Evolutionary conservation across 768 basidiomycete species (phyloP).

Genomic region (Erythrobasidium yunnanense): DNA sequence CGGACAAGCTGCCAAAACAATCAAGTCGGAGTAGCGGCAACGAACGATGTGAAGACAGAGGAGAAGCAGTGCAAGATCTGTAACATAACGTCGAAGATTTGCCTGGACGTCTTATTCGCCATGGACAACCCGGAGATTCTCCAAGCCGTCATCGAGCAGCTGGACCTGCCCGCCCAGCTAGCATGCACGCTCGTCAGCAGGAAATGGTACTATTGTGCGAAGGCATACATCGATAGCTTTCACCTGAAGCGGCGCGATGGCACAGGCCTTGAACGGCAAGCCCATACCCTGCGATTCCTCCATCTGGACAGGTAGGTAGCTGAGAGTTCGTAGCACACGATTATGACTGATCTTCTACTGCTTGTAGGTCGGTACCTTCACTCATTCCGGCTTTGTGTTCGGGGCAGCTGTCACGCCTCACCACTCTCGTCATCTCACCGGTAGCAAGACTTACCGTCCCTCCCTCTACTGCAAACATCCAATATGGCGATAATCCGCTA

Average conservation of each 20-base stretch:
- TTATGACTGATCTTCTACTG: too few species aligned
- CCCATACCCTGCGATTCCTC: background rate
- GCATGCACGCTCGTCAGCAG: constrained; percentile 9
- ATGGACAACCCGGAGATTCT: constrained; percentile 4
- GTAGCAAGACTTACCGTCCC: too few species aligned
- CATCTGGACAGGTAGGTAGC: background rate
- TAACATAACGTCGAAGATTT: too few species aligned
- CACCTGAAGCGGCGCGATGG: too few species aligned
- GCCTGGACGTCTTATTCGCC: background rate
- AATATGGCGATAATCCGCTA: background rate
- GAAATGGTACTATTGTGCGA: background rate
- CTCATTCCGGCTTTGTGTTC: too few species aligned
- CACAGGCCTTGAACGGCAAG: background rate
- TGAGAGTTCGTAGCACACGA: background rate
- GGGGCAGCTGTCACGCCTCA: too few species aligned
- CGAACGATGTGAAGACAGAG: too few species aligned
- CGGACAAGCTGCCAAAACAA: too few species aligned
- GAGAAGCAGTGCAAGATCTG: too few species aligned
- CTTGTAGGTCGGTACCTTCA: too few species aligned
- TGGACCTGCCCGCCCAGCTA: background rate
- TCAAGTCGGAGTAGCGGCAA: too few species aligned
- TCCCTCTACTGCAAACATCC: background rate
- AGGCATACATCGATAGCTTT: background rate
- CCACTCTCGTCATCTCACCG: too few species aligned
- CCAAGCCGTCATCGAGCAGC: background rate